Evolutionary conservation across 352 stramenopile species (phyloP), one percentile per base, ranked within the genome.

Genomic region (Paralagenidium karlingii): DNA sequence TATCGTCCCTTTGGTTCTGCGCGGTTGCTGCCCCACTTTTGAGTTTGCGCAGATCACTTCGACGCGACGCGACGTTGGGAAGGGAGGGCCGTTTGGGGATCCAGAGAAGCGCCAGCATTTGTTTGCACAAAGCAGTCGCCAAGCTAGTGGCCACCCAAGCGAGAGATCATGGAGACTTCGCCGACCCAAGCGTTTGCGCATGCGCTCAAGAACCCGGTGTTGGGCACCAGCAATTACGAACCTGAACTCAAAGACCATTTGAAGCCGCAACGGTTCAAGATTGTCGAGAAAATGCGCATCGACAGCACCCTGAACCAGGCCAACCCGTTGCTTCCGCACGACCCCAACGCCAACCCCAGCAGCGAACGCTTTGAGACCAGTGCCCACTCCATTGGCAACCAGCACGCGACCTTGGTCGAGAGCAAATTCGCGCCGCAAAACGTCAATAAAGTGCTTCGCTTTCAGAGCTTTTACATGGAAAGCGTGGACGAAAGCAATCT

Each of bases 391-490:
- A 75, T 89, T 20, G 69, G 69, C 47, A 68, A 67, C 25, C 43
- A 55, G 8, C 50, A 47, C 13, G 16, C 15, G 1, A 38, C 60
- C 16, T 24, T 71, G 5, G 47, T 50, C 8, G 71, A 83, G 40
- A 86, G 68, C 58, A 86, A 82, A 45, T 89, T 89, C 30, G 76
- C 76, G 2, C 76, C 76, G 9, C 67, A 85, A 47, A 83, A 85
- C 34, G 63, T 83, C 10, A 68, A 48, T 40, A 85, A 85, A 45
- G 66, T 89, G 33, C 54, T 92, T 34, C 78, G 81, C 13, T 95
- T 95, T 55, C 82, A 79, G 39, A 68, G 54, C 24, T 94, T 90
- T 43, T 94, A 89, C 37, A 43, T 89, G 27, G 82, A 94, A 30
- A 58, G 48, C 11, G 76, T 93, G 11, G 62, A 87, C 36, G 83